Conservation (phyloP, 352 stramenopile species). For the Peronospora farinosa region DNA sequence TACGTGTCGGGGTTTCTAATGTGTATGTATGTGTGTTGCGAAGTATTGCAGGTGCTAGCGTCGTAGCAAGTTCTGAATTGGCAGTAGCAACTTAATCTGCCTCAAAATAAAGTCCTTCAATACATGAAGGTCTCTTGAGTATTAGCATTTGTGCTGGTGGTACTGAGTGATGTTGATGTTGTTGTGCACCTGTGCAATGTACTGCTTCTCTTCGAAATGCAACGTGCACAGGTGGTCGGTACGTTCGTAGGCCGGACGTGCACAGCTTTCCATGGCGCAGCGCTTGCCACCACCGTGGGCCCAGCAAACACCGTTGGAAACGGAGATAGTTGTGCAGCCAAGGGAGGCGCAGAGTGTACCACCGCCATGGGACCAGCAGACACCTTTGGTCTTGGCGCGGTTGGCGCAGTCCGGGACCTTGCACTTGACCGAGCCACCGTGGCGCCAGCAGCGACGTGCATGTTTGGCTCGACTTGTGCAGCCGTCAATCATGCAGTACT, state of each 20-base stretch:
- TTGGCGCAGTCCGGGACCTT: conserved; percentile 46
- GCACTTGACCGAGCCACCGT: conserved; percentile 58
- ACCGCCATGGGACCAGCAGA: conserved; percentile 59
- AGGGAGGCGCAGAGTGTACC: conserved; percentile 44
- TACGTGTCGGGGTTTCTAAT: conserved; percentile 12
- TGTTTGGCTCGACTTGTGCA: conserved; percentile 52
- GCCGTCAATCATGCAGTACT: conserved; percentile 49
- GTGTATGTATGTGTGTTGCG: conserved; percentile 7
- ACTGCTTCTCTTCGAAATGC: conserved; percentile 45
- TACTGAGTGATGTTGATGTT: conserved; percentile 18
- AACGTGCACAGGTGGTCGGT: conserved; percentile 47
- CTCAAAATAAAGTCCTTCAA: conserved; percentile 17
- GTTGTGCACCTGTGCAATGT: conserved; percentile 21
- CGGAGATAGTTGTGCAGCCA: conserved; percentile 40
- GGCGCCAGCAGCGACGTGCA: conserved; percentile 43
- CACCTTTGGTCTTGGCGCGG: conserved; percentile 51
- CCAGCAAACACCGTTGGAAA: conserved; percentile 58
- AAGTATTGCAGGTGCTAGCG: conserved; percentile 13
- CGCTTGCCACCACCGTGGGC: conserved; percentile 82
- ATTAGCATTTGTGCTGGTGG: conserved; percentile 25
- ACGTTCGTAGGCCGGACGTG: conserved; percentile 45
- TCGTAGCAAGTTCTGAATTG: conserved; percentile 21
- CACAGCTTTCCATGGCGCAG: conserved; percentile 61
- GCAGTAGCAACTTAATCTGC: conserved; percentile 12
- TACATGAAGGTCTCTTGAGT: conserved; percentile 4